Evolutionary conservation across 1,139 yeast genomes (phyloP), one percentile per base, ranked within the genome.

Genomic region (Tardiomyces blankii): DNA sequence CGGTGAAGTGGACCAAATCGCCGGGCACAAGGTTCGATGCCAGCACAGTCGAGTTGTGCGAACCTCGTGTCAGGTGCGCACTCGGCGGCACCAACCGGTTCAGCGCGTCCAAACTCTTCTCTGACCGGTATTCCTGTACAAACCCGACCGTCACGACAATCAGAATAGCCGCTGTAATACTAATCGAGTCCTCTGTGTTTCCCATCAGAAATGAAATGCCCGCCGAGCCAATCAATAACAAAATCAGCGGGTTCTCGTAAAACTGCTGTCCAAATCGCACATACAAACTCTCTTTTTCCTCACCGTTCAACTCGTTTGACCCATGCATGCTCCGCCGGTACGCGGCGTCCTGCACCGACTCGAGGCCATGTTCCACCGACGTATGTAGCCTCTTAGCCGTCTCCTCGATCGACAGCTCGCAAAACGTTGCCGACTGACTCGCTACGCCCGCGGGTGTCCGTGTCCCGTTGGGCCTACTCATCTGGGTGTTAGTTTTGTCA

Each of bases 111-210:
- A 91, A 69, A 2, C 95, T 84, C 67, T 91, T 84, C 62, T 91
- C 98, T 0, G 95, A 84, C 57, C 96, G 74, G 61, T 88, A 88
- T 63, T 91, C 98, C 65, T 91, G 98, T 21, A 91, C 89, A 65
- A 91, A 91, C 0, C 97, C 98, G 28, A 91, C 98, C 0, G 93
- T 77, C 8, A 89, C 96, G 28, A 89, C 97, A 54, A 89, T 88
- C 38, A 84, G 57, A 48, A 89, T 85, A 6, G 97, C 97, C 53
- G 87, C 46, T 1, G 65, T 80, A 58, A 89, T 89, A 51, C 93
- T 81, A 23, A 91, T 69, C 2, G 97, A 95, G 63, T 91, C 98
- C 62, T 89, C 96, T 38, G 80, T 78, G 64, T 91, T 91, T 21
- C 95, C 95, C 93, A 91, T 85, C 61, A 85, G 66, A 55, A 91